Conservation (phyloP, 805 yeast species). For the Ogataea minuta region DNA sequence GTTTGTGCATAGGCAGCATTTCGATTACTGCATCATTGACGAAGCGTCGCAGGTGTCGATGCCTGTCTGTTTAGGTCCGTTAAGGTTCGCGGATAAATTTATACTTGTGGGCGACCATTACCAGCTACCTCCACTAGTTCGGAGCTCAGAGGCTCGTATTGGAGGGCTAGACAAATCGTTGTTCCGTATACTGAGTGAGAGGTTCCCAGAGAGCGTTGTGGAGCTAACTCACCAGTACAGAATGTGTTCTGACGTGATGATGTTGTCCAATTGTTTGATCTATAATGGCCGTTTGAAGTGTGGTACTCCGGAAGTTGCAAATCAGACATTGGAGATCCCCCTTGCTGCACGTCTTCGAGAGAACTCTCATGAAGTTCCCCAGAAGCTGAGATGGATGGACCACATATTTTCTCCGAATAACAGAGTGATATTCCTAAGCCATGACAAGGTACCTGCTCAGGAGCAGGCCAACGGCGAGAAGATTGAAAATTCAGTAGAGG, state of each 20-base stretch:
- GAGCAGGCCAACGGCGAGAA: slow-evolving; percentile 64
- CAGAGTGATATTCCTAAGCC: slow-evolving; percentile 75
- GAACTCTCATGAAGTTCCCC: slow-evolving; percentile 10
- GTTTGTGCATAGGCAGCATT: slow-evolving; percentile 51
- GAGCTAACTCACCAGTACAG: slow-evolving; percentile 83
- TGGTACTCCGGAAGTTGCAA: slow-evolving; percentile 64
- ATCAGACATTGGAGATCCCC: slow-evolving; percentile 54
- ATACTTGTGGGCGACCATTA: slow-evolving; percentile 95
- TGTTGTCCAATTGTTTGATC: slow-evolving; percentile 72
- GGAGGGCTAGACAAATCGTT: slow-evolving; percentile 73
- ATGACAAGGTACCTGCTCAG: slow-evolving; percentile 61
- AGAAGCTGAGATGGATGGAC: slow-evolving; percentile 49
- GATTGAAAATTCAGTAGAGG: slow-evolving; percentile 72
- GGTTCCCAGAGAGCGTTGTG: slow-evolving; percentile 70
- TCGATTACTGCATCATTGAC: slow-evolving; percentile 93
- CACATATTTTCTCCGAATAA: slow-evolving; percentile 51
- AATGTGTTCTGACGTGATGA: slow-evolving; percentile 89
- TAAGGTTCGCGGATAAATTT: slow-evolving; percentile 73
- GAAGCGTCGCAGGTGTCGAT: slow-evolving; percentile 95
- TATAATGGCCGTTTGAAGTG: slow-evolving; percentile 76
- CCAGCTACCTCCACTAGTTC: slow-evolving; percentile 88
- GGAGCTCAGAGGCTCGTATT: slow-evolving; percentile 58
- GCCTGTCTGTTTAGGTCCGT: slow-evolving; percentile 89
- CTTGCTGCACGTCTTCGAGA: slow-evolving; percentile 28
- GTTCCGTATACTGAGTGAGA: slow-evolving; percentile 70